Percentiles rank a stretch among this genome's conserved stretches.
Conservation (phyloP, 176 grass and related monocot species). For the Calamus simplicifolius region DNA sequence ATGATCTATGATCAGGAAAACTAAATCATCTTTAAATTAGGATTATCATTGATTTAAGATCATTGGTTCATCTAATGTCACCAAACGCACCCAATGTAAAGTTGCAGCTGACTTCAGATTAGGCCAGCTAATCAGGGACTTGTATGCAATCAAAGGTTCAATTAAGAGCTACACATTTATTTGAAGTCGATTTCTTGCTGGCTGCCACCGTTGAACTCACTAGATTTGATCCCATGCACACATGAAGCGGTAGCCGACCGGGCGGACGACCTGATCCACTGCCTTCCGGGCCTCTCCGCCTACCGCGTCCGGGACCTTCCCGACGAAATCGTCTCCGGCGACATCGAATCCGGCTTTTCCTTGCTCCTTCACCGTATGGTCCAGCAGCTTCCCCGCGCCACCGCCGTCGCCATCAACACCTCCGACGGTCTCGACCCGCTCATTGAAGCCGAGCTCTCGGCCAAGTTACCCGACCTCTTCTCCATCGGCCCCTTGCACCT, state of each 20-base stretch:
- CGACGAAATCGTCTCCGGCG: conserved; percentile 35
- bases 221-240: too few relatives aligned
- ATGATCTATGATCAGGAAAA: too few relatives aligned
- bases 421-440: conserved; percentile 30
- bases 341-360: conserved; percentile 34
- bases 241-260: conserved; percentile 4
- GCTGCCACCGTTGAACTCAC: too few relatives aligned
- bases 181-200: too few relatives aligned
- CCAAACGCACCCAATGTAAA: too few relatives aligned
- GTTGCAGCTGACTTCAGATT: too few relatives aligned
- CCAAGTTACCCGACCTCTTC: conserved; percentile 14
- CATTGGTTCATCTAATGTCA: too few relatives aligned
- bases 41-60: too few relatives aligned
- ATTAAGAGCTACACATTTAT: too few relatives aligned
- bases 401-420: conserved; percentile 36
- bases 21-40: too few relatives aligned
- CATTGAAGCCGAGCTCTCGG: conserved; percentile 5
- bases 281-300: conserved; percentile 21
- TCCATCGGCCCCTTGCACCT: conserved; percentile 48
- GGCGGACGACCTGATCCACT: conserved; percentile 22
- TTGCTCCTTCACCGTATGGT: conserved; percentile 32
- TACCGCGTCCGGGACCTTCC: conserved; percentile 46
- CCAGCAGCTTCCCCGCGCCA: conserved; percentile 5
- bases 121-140: too few relatives aligned
- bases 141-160: too few relatives aligned